Percentiles rank a stretch among this genome's conserved stretches.
phyloP scores from a whole-genome alignment of 2,329 filamentous ascomycete genomes.

The Leptoxyphium fumago region DNA sequence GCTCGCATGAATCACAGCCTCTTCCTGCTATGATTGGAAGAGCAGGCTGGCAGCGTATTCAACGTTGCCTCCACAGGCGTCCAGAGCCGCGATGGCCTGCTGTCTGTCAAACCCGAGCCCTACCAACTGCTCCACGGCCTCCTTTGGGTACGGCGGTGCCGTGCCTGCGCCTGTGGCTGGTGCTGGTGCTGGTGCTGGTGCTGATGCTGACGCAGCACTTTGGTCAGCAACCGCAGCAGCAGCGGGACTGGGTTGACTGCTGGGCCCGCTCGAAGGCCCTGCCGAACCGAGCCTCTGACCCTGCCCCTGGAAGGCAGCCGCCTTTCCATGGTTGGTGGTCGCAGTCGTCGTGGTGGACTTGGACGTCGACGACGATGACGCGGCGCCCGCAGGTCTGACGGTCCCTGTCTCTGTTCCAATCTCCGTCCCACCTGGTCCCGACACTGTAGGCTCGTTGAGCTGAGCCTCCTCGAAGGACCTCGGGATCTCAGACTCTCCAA shows the following conservation, averaged over 20 bases:
- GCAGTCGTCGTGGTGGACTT: neutral
- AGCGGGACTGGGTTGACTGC: slow-evolving; percentile 5
- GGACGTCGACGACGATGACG: slow-evolving; percentile 14
- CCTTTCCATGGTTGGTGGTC: neutral
- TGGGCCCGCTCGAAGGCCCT: slow-evolving; percentile 8
- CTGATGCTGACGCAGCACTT: slow-evolving; percentile 4
- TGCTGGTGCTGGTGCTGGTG: slow-evolving; percentile 6
- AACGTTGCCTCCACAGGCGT: slow-evolving; percentile 72
- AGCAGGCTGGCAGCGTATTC: slow-evolving; percentile 77
- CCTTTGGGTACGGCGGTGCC: slow-evolving; percentile 35
- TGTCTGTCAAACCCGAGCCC: slow-evolving; percentile 63
- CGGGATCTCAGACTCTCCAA: slow-evolving; percentile 90
- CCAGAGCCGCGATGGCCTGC: slow-evolving; percentile 64
- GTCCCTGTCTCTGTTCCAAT: slow-evolving; percentile 75
- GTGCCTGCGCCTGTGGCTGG: slow-evolving; percentile 5
- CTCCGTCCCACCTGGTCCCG: slow-evolving; percentile 74
- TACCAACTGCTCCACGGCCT: slow-evolving; percentile 60
- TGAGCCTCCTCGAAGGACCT: slow-evolving; percentile 58
- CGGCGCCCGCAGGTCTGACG: slow-evolving; percentile 40
- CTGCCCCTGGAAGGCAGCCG: slow-evolving; percentile 15
- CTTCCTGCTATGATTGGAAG: slow-evolving; percentile 25
- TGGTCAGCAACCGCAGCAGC: slow-evolving; percentile 1
- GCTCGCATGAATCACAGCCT: too few species aligned
- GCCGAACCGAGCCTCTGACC: slow-evolving; percentile 17
- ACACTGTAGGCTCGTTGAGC: slow-evolving; percentile 66